Evolutionary conservation across 1,284 basidiomycete species (phyloP), one percentile per base, ranked within the genome.

Genomic region (Ganoderma lingzhi): DNA sequence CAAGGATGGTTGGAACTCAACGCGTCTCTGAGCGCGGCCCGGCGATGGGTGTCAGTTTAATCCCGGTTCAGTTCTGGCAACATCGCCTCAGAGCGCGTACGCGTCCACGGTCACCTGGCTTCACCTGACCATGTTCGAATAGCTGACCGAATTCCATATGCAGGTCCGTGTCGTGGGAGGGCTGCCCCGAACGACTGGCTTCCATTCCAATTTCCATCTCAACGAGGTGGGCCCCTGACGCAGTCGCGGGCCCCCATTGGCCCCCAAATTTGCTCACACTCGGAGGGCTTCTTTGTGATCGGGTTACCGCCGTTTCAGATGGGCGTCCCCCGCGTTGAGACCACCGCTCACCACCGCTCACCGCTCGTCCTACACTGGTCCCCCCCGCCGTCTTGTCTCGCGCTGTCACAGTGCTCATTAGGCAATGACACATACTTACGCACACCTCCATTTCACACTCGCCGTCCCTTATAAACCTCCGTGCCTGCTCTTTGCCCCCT

Each of bases 401-500:
- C 32, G n/a, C 53, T 53, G 55, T 58, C 65, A 45, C 23, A 28
- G 17, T 17, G 5, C 32, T 56, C 15, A 17, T 64, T 61, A 37
- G 42, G 37, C 61, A 63, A 64, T 64, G 64, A 59, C 48, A 28
- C 48, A 28, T 53, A 28, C 37, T 23, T 23, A 23, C n/a, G 8
- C 30, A 17, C 30, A 10, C 32, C 17, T 6, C 6, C 15, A 48
- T 63, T 41, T 58, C 59, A 62, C 53, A 64, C 58, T 28, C 60
- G 19, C 30, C 32, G 53, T 3, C 32, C 63, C 67, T 67, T 70
- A 65, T 58, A 70, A 62, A n/a, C 69, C 59, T 62, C 41, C 37
- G 30, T 42, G 17, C 37, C 6, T 19, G 56, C 23, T 3, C 19
- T 1, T 5, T 48, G 14, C 39, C 28, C 41, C 17, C 55, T 44